Evolutionary conservation across 805 yeast species (phyloP).

Genomic region (Suhomyces canberraensis): DNA sequence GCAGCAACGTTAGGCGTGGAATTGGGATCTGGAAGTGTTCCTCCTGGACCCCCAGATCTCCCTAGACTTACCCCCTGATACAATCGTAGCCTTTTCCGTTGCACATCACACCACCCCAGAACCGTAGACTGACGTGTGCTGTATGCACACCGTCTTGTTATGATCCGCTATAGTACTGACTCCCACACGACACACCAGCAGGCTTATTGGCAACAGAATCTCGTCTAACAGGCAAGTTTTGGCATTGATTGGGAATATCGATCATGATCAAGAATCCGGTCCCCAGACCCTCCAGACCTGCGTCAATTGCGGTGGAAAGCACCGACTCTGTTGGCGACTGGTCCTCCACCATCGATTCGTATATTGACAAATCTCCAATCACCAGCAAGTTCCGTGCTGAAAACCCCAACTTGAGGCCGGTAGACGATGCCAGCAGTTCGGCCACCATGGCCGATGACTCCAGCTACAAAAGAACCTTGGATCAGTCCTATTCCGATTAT

Average conservation of each 20-base stretch:
- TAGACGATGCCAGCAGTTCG: slow-evolving; percentile 5
- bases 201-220: too few species aligned
- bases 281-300: slow-evolving; percentile 1
- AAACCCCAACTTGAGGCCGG: slow-evolving; percentile 26
- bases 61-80: too few species aligned
- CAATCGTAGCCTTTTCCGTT: too few species aligned
- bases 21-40: too few species aligned
- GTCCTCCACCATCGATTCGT: slow-evolving; percentile 13
- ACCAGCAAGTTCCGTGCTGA: slow-evolving; percentile 19
- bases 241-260: too few species aligned
- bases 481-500: slow-evolving; percentile 3
- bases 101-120: too few species aligned
- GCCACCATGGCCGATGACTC: slow-evolving; percentile 4
- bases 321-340: slow-evolving; percentile 1
- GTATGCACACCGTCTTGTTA: too few species aligned
- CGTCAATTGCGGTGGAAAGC: background rate
- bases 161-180: too few species aligned
- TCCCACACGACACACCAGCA: background rate
- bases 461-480: slow-evolving; percentile 6
- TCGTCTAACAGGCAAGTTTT: too few species aligned
- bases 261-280: slow-evolving; percentile 2
- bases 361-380: slow-evolving; percentile 21
- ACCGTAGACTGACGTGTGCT: too few species aligned
- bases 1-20: too few species aligned
- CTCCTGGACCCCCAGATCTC: too few species aligned